phyloP scores from a whole-genome alignment of 176 grass and related monocot species.

The Cymbopogon citratus region DNA sequence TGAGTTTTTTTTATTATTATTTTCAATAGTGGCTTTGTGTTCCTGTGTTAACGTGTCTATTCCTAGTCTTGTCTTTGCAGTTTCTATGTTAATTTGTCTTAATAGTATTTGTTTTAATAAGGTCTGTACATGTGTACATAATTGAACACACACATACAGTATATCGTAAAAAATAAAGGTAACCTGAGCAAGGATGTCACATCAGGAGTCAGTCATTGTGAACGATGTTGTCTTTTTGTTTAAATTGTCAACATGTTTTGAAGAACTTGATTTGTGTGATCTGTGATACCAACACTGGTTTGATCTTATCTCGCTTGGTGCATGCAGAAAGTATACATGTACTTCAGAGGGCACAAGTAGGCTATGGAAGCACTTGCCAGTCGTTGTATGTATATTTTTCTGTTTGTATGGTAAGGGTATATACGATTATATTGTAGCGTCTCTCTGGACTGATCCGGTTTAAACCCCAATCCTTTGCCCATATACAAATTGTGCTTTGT shows the following conservation, averaged over 20 bases:
- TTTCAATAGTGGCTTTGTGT: not conserved
- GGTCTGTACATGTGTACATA: not conserved
- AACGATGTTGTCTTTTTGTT: not conserved
- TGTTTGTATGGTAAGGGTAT: not conserved
- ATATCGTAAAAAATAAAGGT: not conserved
- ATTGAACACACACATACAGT: not conserved
- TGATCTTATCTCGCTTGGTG: slow-evolving; percentile 24
- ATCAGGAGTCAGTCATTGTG: not conserved
- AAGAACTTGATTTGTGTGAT: not conserved
- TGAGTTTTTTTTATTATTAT: not conserved
- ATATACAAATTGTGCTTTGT: not conserved
- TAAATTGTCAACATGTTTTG: not conserved
- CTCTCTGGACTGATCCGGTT: slow-evolving; percentile 1
- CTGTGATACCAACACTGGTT: not conserved
- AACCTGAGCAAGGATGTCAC: not conserved
- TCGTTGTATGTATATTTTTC: slow-evolving; percentile 7
- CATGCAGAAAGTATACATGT: slow-evolving; percentile 85
- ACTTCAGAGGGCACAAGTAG: slow-evolving; percentile 83
- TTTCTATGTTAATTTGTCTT: slow-evolving; percentile 1
- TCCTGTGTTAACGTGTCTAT: not conserved
- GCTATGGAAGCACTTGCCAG: slow-evolving; percentile 1
- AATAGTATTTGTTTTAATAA: not conserved
- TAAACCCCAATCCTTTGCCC: slow-evolving; percentile 17
- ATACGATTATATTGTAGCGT: slow-evolving; percentile 17
- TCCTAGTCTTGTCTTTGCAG: not conserved